phyloP scores from a whole-genome alignment of 1,284 basidiomycete genomes.

The Tilletiopsis washingtonensis region DNA sequence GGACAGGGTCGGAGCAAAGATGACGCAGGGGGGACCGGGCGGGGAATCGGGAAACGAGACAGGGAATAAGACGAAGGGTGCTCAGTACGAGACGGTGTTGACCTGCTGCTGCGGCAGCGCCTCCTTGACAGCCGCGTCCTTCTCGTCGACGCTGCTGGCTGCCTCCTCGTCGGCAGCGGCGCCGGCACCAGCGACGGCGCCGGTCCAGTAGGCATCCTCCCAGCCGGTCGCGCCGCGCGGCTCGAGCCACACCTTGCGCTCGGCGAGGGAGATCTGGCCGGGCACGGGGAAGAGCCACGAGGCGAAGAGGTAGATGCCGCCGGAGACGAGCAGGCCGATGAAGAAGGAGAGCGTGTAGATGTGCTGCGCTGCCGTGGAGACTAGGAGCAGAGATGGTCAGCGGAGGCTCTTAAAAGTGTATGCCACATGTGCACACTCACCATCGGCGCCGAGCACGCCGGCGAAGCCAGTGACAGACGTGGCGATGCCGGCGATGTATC shows the following conservation, averaged over 20 bases:
- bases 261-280: background rate
- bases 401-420: too few species aligned
- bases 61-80: too few species aligned
- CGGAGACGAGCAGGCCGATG: conserved; percentile 44
- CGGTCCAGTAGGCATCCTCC: background rate
- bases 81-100: too few species aligned
- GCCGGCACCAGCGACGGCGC: too few species aligned
- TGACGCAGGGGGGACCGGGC: too few species aligned
- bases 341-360: conserved; percentile 48
- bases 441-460: conserved; percentile 48
- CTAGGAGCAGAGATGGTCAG: too few species aligned
- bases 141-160: too few species aligned
- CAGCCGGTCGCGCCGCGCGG: background rate
- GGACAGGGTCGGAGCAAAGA: too few species aligned
- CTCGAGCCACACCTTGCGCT: background rate
- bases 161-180: background rate
- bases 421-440: too few species aligned
- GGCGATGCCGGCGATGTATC: conserved; percentile 67
- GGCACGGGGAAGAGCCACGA: conserved; percentile 22
- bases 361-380: conserved; percentile 30
- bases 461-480: conserved; percentile 71
- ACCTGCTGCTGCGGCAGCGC: too few species aligned
- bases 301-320: conserved; percentile 31
- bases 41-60: too few species aligned
- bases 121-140: too few species aligned